Base-by-base conservation (phyloP, 495 filamentous ascomycete genomes). In the Chlorociboria aeruginascens region DNA sequence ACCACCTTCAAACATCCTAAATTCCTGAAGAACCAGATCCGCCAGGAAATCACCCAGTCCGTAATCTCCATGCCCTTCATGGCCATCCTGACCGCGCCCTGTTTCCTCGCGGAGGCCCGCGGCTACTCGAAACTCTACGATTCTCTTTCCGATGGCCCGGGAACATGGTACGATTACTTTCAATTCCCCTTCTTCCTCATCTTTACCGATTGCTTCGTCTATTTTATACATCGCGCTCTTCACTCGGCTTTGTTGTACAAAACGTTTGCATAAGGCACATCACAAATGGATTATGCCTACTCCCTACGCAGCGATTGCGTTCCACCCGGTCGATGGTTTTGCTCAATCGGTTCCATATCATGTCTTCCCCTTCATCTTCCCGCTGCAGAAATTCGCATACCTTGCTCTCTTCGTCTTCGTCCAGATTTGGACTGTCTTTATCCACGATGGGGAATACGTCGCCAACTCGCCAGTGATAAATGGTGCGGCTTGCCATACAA, bases 201-300 rank as follows among this genome's bases (percentile, higher is more conserved):
- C 53, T 97, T 96, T 66, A 97, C 90, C 69, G 90, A 97, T 69
- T 82, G 80, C 66, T 78, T 72, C 68, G 92, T 97, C 72, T 96
- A 97, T 74, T 86, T 82, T 73, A 95, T 95, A 58, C 90, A 96
- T 69, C 84, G 92, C 43, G 84, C 79, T 40, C 71, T 95, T 52
- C 90, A 97, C 68, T 82, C 88, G 63, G 85, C 86, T 6, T 54
- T 65, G 41, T 63, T 95, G 42, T 97, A 96, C 78, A 90, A 86
- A 70, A 69, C 67, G 40, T 76, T 25, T 97, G 16, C 90, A 97
- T 75, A 97, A 97, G 74, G 82, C 86, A 43, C 92, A 97, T 70
- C 90, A 97, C 79, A 95, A 95, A 69, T 96, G 90, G 92, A 95
- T 97, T 67, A 93, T 96, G 87, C 92, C 92, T 6, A 95, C 89